phyloP scores from a whole-genome alignment of 352 stramenopile species.

The Pythium utonaiense region DNA sequence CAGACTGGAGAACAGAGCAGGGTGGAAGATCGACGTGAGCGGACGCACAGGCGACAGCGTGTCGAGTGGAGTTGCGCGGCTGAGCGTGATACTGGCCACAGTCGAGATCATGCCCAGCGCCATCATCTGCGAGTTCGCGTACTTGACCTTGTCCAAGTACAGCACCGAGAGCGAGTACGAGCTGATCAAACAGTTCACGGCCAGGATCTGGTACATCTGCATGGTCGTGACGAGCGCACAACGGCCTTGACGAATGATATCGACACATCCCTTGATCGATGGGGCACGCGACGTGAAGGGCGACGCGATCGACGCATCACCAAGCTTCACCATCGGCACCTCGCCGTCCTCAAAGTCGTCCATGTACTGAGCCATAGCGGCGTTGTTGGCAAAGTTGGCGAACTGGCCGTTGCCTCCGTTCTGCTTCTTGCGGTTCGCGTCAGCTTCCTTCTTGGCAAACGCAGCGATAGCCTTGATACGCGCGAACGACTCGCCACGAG shows the following conservation, averaged over 20 bases:
- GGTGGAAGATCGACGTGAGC: constrained; percentile 95
- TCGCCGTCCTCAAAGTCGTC: constrained; percentile 90
- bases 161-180: constrained; percentile 98
- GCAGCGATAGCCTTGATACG: constrained; percentile 83
- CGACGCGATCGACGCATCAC: constrained; percentile 98
- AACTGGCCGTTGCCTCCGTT: constrained; percentile 75
- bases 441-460: constrained; percentile 80
- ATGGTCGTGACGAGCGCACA: constrained; percentile 99
- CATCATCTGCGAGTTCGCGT: constrained; percentile 96
- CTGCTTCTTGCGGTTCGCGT: constrained; percentile 60
- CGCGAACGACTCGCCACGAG: constrained; percentile 83
- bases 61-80: constrained; percentile 91
- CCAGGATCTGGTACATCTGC: constrained; percentile 99
- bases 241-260: constrained; percentile 97
- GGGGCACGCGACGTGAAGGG: constrained; percentile 97
- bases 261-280: constrained; percentile 89
- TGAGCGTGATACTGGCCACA: constrained; percentile 81
- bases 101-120: constrained; percentile 85
- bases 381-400: constrained; percentile 84
- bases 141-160: constrained; percentile 98
- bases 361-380: constrained; percentile 88
- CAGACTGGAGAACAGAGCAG: constrained; percentile 92
- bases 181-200: constrained; percentile 97
- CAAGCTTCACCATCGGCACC: constrained; percentile 97
- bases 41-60: constrained; percentile 92